A percentile compares a stretch with the other conserved stretches of the same genome.
These are phyloP conservation scores for Pleurotus ostreatus DNA, from an alignment of 768 basidiomycete genomes.

Conservation along the genomic window DNA sequence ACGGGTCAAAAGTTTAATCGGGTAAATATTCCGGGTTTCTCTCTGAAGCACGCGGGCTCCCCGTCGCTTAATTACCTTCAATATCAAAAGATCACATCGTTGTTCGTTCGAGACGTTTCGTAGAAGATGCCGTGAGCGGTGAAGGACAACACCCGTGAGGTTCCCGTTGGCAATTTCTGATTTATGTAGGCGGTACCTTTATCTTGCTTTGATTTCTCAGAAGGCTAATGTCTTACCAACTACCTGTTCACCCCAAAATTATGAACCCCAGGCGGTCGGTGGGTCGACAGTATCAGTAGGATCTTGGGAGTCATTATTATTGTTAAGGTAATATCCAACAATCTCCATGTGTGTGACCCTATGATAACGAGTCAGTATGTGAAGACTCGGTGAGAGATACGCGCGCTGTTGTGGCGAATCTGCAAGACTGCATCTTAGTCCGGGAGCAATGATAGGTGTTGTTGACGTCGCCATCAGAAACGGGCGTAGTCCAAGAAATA, in stretches of 20 bases:
- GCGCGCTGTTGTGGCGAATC: neutral
- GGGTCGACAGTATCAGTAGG: neutral
- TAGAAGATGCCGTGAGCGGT: too few species aligned
- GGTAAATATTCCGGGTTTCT: neutral
- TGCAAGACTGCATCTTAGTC: neutral
- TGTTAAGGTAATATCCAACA: neutral
- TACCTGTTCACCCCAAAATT: slow-evolving; percentile 3
- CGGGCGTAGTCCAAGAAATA: neutral
- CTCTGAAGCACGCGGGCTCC: too few species aligned
- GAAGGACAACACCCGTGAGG: too few species aligned
- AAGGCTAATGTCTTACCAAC: neutral
- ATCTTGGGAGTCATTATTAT: neutral
- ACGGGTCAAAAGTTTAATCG: neutral
- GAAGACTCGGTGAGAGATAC: neutral
- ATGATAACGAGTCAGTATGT: neutral
- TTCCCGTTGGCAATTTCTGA: too few species aligned
- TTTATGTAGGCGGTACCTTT: too few species aligned
- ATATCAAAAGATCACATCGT: too few species aligned
- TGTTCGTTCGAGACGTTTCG: too few species aligned
- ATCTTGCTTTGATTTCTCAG: neutral
- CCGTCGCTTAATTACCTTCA: neutral
- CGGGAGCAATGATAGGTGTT: neutral
- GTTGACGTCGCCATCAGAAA: neutral
- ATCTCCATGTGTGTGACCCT: slow-evolving; percentile 2
- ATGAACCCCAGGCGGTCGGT: neutral